Evolutionary conservation across 768 basidiomycete species (phyloP), one percentile per base, ranked within the genome.

Genomic region (Royoungia palumana): DNA sequence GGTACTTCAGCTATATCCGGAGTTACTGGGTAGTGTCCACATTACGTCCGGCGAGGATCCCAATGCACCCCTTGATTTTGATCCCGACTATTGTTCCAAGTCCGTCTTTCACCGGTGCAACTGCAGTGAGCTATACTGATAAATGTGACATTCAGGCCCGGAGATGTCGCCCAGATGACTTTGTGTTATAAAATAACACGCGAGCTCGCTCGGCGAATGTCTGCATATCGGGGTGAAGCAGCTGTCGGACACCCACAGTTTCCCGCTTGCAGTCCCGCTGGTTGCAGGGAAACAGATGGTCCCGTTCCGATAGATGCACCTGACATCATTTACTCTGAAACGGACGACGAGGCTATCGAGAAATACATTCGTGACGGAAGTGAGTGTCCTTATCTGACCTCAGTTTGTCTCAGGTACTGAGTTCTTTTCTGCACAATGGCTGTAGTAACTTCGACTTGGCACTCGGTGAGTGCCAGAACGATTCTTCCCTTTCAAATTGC

Each of bases 141-240:
- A 16, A 32, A 32, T 14, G 14, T 32, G 32, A 32, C 16, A 8
- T 32, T 13, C 25, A 64, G 64, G 28, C 28, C 45, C 2, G 20
- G 70, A 10, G 79, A 81, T 55, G 19, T 85, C 6, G 71, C 60
- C 1, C 64, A 74, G 19, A 53, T 83, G 38, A 68, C 68, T 45
- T 78, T 78, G 72, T 69, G 59, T 0, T 85, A 83, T 62, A 86
- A 85, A 54, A 73, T 72, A 45, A 46, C 60, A 4, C 72, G 82
- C 2, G 83, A 86, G 64, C 53, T 80, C 10, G 67, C 70, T 4
- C 75, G 84, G 30, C 77, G 83, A 14, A 77, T 83, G 75, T 57
- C 68, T 6, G 41, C 41, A 6, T 65, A 61, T 43, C 59, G 61
- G 0, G 63, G 63, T 22, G 63, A 63, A 34, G 40, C 47, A 2